A percentile compares a stretch with the other conserved stretches of the same genome.
phyloP scores from a whole-genome alignment of 2,329 filamentous ascomycete genomes.

The Aspergillus calidoustus region DNA sequence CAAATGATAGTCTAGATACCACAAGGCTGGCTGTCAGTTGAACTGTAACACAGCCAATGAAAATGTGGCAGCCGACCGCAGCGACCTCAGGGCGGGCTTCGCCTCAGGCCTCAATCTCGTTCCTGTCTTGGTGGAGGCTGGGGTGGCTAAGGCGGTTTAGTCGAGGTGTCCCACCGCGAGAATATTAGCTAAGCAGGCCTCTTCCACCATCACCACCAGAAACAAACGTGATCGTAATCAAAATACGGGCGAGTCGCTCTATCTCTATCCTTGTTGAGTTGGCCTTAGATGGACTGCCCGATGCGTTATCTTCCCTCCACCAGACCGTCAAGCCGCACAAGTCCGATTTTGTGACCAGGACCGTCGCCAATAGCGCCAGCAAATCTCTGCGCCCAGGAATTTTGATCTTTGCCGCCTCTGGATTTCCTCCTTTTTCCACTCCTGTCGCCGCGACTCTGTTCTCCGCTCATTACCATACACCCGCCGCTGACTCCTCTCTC shows the following conservation, averaged over 20 bases:
- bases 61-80: conserved; percentile 19
- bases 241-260: neutral
- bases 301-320: neutral
- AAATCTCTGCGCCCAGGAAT: conserved; percentile 14
- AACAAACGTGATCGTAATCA: neutral
- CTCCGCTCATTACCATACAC: conserved; percentile 21
- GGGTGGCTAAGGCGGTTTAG: neutral
- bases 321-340: neutral
- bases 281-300: neutral
- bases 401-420: conserved; percentile 13
- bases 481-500: conserved; percentile 18
- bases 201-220: conserved; percentile 3
- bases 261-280: conserved; percentile 2
- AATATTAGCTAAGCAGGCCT: conserved; percentile 2
- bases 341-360: neutral
- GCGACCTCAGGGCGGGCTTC: neutral
- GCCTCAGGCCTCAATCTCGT: too few species aligned
- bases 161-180: conserved; percentile 12
- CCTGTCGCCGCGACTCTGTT: conserved; percentile 17
- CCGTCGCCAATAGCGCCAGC: neutral
- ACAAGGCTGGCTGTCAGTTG: conserved; percentile 2
- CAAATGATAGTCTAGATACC: too few species aligned
- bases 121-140: too few species aligned
- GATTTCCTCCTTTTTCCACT: conserved; percentile 23
- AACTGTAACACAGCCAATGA: conserved; percentile 11